These are phyloP conservation scores for Nicotiana noctiflora DNA, from an alignment of 257 asterid species.

Conservation along the genomic window DNA sequence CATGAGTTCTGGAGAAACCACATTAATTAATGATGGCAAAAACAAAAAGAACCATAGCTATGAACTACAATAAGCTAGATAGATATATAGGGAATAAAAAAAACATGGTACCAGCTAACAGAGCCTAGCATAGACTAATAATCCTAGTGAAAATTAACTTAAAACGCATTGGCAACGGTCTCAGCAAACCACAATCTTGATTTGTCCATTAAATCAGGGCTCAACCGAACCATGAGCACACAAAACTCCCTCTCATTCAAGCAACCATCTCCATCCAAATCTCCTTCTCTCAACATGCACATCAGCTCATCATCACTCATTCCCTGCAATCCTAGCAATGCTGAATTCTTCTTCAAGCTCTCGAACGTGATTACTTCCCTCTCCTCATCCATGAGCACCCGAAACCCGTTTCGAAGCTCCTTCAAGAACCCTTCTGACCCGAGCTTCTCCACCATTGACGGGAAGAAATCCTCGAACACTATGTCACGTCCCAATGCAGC, in stretches of 20 bases:
- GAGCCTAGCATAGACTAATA: background rate
- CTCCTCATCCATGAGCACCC: conserved; percentile 42
- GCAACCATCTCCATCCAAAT: conserved; percentile 63
- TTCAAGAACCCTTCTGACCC: conserved; percentile 59
- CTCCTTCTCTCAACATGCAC: conserved; percentile 64
- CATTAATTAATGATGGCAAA: too few species aligned
- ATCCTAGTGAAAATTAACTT: background rate
- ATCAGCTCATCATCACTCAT: conserved; percentile 42
- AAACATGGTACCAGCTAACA: background rate
- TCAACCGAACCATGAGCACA: conserved; percentile 67
- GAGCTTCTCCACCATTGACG: conserved; percentile 64
- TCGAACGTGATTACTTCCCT: conserved; percentile 55
- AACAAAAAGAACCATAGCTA: too few species aligned
- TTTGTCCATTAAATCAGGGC: conserved; percentile 41
- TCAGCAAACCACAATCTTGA: conserved; percentile 26
- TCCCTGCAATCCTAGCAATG: conserved; percentile 33
- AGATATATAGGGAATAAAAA: background rate
- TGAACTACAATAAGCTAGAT: background rate
- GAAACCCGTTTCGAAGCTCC: conserved; percentile 60
- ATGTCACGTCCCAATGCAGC: background rate
- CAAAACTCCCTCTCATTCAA: conserved; percentile 61
- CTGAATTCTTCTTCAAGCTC: conserved; percentile 57
- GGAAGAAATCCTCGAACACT: conserved; percentile 62
- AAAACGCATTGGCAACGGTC: background rate
- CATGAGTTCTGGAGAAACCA: too few species aligned